Conservation (phyloP, 2,329 filamentous ascomycete species). For the Setomelanomma holmii region DNA sequence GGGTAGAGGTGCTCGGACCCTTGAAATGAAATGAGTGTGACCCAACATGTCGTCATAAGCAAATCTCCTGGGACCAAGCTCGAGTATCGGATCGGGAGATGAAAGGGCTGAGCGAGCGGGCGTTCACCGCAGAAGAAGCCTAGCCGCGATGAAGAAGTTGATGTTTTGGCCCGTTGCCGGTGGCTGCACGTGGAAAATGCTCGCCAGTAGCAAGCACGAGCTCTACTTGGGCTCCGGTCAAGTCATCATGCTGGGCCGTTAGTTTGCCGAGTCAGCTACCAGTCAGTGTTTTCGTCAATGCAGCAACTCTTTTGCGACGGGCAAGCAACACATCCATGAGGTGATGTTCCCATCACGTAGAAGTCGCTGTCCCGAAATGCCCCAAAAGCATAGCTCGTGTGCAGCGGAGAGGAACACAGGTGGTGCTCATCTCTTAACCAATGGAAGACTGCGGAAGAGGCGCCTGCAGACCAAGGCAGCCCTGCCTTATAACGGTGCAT, state of each 20-base stretch:
- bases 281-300: neutral
- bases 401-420: neutral
- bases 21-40: conserved; percentile 21
- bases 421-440: neutral
- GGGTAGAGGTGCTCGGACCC: conserved; percentile 12
- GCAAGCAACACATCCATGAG: neutral
- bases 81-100: conserved; percentile 12
- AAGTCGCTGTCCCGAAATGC: neutral
- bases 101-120: conserved; percentile 1
- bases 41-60: conserved; percentile 26
- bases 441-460: conserved; percentile 7
- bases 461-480: conserved; percentile 4
- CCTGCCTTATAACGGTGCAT: conserved; percentile 4
- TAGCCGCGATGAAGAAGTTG: neutral
- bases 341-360: neutral
- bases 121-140: neutral
- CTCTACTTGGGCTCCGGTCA: conserved; percentile 1
- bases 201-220: conserved; percentile 12
- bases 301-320: neutral
- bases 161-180: conserved; percentile 11
- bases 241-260: conserved; percentile 3
- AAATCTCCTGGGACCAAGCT: conserved; percentile 19
- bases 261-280: conserved; percentile 8
- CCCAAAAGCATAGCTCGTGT: neutral
- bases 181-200: neutral